Evolutionary conservation across 176 grass and related monocot genomes (phyloP), one percentile per base, ranked within the genome.

Genomic region (Ananas comosus): DNA sequence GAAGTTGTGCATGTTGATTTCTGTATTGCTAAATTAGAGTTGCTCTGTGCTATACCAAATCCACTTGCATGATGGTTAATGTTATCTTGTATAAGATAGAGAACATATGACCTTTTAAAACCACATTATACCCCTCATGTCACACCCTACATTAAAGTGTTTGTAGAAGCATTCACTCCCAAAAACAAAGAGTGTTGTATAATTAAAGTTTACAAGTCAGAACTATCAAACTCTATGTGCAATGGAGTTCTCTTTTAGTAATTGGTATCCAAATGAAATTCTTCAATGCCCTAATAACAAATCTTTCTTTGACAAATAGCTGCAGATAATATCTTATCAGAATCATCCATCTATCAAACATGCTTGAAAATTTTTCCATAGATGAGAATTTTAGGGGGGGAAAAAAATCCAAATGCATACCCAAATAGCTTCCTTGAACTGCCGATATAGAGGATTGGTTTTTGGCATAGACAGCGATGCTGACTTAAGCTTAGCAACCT

Each of bases 361-460:
- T 10, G 56, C 17, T 18, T 22, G 16, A 22, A 61, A 6, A 14
- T 8, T 61, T 22, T 18, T 61, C 19, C 47, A 82, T 11, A 16
- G 67, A 47, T 9, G 11, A 80, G 42, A 25, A 73, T 16, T 53
- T 54, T 63, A 72, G 2, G 11, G 18, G 14, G 4, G 11, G 12
- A 19, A 13, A 63, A 33, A 63, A 59, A 49, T 48, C 16, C 64
- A 50, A 10, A 64, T 24, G 65, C 75, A 76, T 90, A 97, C 93
- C 89, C 86, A 97, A 27, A 97, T 81, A 68, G 89, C 75, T 69
- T 85, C 86, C 71, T 70, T 89, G 82, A 90, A 97, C 71, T 97
- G 86, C 65, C 93, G 68, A 18, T 83, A 49, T 3, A 97, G 71
- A 51, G 58, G 84, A 58, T 97, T 71, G 74, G 74, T 90, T 58